These are phyloP conservation scores for Penicillium bialowiezense DNA, from an alignment of 495 filamentous ascomycete genomes.

Conservation along the genomic window DNA sequence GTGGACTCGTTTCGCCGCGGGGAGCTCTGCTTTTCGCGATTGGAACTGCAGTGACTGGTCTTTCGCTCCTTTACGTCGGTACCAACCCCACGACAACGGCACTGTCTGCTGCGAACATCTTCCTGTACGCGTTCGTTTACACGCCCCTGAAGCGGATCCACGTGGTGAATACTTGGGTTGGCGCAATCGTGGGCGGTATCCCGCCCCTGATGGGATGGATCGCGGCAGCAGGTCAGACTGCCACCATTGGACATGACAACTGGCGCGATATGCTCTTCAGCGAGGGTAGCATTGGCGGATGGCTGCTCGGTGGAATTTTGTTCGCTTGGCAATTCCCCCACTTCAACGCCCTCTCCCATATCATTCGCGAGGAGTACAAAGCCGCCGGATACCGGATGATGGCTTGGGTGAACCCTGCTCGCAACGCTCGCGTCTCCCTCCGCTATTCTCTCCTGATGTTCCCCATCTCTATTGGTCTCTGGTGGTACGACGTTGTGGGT, in stretches of 20 bases:
- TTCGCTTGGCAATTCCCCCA: slow-evolving; percentile 99
- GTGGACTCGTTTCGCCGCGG: slow-evolving; percentile 70
- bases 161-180: slow-evolving; percentile 92
- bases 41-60: slow-evolving; percentile 62
- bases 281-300: slow-evolving; percentile 72
- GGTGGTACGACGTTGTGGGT: slow-evolving; percentile 80
- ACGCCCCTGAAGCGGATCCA: slow-evolving; percentile 88
- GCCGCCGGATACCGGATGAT: slow-evolving; percentile 89
- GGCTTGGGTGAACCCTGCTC: slow-evolving; percentile 77
- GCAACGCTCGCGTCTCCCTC: slow-evolving; percentile 81
- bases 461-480: slow-evolving; percentile 81
- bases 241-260: slow-evolving; percentile 63
- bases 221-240: slow-evolving; percentile 82
- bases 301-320: slow-evolving; percentile 79
- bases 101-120: slow-evolving; percentile 80
- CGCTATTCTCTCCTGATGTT: slow-evolving; percentile 86
- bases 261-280: slow-evolving; percentile 80
- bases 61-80: slow-evolving; percentile 73
- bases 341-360: slow-evolving; percentile 88
- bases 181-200: slow-evolving; percentile 88
- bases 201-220: slow-evolving; percentile 98
- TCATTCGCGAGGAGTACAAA: slow-evolving; percentile 86
- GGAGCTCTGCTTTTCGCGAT: slow-evolving; percentile 80
- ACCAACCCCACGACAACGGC: slow-evolving; percentile 92
- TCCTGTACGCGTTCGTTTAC: slow-evolving; percentile 86